Evolutionary conservation across 768 basidiomycete species (phyloP).

Genomic region (Phanerochaete sordida): DNA sequence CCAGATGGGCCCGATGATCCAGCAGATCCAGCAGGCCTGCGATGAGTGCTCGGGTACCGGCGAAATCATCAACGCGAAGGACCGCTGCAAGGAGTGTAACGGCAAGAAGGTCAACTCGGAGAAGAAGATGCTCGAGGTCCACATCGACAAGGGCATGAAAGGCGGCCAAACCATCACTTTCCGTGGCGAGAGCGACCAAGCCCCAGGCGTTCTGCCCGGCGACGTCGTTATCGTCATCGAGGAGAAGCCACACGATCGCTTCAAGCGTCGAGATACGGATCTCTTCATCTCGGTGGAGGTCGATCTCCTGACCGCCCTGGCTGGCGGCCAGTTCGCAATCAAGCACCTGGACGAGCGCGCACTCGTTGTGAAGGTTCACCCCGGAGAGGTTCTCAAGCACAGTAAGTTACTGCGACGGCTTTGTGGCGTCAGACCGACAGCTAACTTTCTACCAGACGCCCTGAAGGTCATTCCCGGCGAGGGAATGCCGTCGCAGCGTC

Average conservation of each 20-base stretch:
- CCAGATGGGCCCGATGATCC: conserved; percentile 99
- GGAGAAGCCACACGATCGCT: conserved; percentile 86
- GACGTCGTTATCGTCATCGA: conserved; percentile 94
- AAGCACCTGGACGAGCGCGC: conserved; percentile 93
- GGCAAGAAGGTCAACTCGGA: conserved; percentile 94
- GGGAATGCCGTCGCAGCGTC: conserved; percentile 98
- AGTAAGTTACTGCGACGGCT: conserved; percentile 49
- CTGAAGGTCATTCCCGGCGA: conserved; percentile 90
- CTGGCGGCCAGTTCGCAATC: conserved; percentile 86
- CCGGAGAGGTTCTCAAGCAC: conserved; percentile 91
- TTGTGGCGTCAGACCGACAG: not conserved
- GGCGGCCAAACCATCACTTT: conserved; percentile 89
- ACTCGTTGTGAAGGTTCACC: conserved; percentile 75
- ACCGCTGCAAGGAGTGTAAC: conserved; percentile 88
- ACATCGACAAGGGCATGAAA: conserved; percentile 98
- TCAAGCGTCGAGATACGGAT: conserved; percentile 87
- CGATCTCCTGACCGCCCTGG: conserved; percentile 90
- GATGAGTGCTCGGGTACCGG: conserved; percentile 92
- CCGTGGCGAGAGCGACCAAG: conserved; percentile 88
- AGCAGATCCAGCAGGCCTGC: conserved; percentile 95
- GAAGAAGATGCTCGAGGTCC: conserved; percentile 96
- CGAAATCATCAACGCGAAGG: conserved; percentile 91
- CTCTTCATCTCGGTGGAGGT: conserved; percentile 85
- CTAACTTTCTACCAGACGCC: conserved; percentile 50
- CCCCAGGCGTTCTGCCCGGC: conserved; percentile 84